Percentiles rank a stretch among this genome's conserved stretches.
Conservation (phyloP, 2,329 filamentous ascomycete genomes). For the Amesomyces nigricolor region DNA sequence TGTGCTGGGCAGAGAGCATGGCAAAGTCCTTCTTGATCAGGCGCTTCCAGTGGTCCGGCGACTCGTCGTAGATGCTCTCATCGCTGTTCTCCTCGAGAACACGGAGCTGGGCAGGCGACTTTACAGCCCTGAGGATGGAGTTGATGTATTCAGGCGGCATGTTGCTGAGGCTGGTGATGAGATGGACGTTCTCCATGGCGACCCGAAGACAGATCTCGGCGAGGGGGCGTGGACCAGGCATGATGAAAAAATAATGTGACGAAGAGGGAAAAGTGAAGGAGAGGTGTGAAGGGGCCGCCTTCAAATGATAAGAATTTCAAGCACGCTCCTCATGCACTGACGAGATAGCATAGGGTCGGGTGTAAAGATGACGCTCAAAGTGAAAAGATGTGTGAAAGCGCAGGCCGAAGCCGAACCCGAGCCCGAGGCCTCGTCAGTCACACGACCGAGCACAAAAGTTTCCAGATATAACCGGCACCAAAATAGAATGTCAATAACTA, state of each 20-base stretch:
- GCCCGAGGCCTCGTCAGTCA: no score
- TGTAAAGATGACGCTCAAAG: no score
- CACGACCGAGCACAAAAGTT: no score
- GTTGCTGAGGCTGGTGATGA: slow-evolving; percentile 65
- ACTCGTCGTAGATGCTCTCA: slow-evolving; percentile 60
- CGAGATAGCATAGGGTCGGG: no score
- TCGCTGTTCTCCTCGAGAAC: slow-evolving; percentile 69
- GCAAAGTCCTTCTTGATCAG: slow-evolving; percentile 77
- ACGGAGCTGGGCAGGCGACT: slow-evolving; percentile 68
- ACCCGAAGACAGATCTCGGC: slow-evolving; percentile 45
- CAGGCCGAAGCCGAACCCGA: no score
- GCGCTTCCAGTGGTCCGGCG: slow-evolving; percentile 68
- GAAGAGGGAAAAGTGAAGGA: no score
- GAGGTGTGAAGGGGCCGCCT: no score
- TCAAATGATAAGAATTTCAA: no score
- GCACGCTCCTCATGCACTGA: no score
- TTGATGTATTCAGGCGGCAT: slow-evolving; percentile 61
- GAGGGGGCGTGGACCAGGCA: slow-evolving; percentile 36
- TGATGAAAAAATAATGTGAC: neutral
- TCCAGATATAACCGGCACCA: no score
- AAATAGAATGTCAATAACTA: no score
- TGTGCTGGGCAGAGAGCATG: slow-evolving; percentile 52
- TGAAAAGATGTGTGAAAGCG: no score
- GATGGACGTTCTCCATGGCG: slow-evolving; percentile 48
- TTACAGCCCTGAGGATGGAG: slow-evolving; percentile 64